phyloP scores from a whole-genome alignment of 345 rosid species.

The Gossypium turneri region DNA sequence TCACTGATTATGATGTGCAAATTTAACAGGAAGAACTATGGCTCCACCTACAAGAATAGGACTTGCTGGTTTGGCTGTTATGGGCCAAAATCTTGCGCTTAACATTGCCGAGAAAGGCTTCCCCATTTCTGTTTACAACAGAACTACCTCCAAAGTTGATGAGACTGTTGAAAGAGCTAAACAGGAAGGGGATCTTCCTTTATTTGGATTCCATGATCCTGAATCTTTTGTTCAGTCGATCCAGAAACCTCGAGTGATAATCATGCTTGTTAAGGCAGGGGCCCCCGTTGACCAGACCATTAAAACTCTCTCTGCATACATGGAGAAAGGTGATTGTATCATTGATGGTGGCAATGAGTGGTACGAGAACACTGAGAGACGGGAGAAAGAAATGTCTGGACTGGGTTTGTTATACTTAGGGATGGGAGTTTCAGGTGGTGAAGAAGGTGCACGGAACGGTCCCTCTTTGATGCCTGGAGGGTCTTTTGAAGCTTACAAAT shows the following conservation, averaged over 20 bases:
- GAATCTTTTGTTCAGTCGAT: constrained; percentile 72
- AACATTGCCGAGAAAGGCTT: constrained; percentile 96
- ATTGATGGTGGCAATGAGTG: constrained; percentile 97
- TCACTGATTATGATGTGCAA: constrained; percentile 8
- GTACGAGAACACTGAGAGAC: constrained; percentile 96
- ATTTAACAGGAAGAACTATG: constrained; percentile 43
- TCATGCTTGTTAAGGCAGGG: constrained; percentile 97
- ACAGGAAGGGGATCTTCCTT: constrained; percentile 72
- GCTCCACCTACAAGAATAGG: constrained; percentile 78
- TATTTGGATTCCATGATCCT: constrained; percentile 85
- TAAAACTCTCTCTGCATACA: constrained; percentile 68
- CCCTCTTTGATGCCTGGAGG: constrained; percentile 99
- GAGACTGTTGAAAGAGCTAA: constrained; percentile 91
- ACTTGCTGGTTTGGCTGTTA: constrained; percentile 91
- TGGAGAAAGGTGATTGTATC: constrained; percentile 95
- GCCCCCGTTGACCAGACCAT: constrained; percentile 90
- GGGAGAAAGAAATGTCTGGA: constrained; percentile 68
- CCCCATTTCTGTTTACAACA: constrained; percentile 88
- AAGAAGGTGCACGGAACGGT: constrained; percentile 92
- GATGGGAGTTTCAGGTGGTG: constrained; percentile 99
- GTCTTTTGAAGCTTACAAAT: constrained; percentile 75
- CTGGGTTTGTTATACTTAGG: constrained; percentile 84
- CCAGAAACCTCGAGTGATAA: constrained; percentile 85
- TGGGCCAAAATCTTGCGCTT: constrained; percentile 96
- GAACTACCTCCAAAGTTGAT: constrained; percentile 86